A percentile compares a stretch with the other conserved stretches of the same genome.
phyloP scores from a whole-genome alignment of 2,329 filamentous ascomycete species.

The Ambrosiella beaveri region DNA sequence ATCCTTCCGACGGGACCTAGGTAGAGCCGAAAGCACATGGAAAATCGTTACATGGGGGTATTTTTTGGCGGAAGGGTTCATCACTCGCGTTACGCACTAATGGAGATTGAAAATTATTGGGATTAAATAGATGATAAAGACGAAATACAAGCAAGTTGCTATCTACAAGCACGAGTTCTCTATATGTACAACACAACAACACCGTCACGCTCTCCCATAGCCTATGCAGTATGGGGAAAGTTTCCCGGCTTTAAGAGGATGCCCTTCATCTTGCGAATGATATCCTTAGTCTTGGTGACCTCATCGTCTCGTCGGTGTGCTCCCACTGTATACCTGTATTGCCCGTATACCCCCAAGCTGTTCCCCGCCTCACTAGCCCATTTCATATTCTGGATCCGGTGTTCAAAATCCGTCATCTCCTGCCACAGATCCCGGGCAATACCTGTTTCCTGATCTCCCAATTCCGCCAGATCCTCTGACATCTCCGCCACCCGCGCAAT shows the following conservation, averaged over 20 bases:
- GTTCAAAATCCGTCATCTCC: conserved; percentile 10
- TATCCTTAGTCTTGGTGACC: conserved; percentile 53
- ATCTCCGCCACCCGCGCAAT: conserved; percentile 23
- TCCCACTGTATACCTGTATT: conserved; percentile 5
- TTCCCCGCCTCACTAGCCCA: neutral
- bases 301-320: conserved; percentile 37
- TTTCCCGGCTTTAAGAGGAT: conserved; percentile 57
- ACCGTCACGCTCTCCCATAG: neutral
- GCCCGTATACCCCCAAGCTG: conserved; percentile 3
- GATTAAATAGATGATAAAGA: too few relatives aligned
- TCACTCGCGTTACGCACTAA: too few relatives aligned
- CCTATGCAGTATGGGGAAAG: conserved; percentile 33
- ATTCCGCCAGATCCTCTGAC: conserved; percentile 25
- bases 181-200: too few relatives aligned
- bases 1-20: too few relatives aligned
- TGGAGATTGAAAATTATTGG: too few relatives aligned
- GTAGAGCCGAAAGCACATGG: too few relatives aligned
- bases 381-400: conserved; percentile 6
- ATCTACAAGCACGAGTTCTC: too few relatives aligned
- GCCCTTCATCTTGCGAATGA: conserved; percentile 65
- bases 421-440: conserved; percentile 12
- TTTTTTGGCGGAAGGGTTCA: too few relatives aligned
- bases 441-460: conserved; percentile 22
- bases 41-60: too few relatives aligned
- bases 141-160: too few relatives aligned